These are phyloP conservation scores for Acacia acuminata DNA, from an alignment of 306 rosid genomes.

Conservation along the genomic window DNA sequence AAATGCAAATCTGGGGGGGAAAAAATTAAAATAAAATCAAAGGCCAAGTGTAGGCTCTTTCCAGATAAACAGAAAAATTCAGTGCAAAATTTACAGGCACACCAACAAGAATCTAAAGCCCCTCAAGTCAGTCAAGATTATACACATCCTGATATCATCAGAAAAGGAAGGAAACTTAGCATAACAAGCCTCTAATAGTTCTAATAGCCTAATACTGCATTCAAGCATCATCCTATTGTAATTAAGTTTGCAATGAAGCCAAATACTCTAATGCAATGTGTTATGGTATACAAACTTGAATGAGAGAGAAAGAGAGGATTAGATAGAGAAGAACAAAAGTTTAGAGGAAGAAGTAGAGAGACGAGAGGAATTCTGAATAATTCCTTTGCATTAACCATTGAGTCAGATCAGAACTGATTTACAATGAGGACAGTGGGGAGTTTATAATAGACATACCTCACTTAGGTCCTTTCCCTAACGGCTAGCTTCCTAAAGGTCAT, in stretches of 20 bases:
- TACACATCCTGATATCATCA: background rate
- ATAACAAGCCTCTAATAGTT: background rate
- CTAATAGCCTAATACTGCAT: background rate
- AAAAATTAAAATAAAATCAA: slow-evolving; percentile 34
- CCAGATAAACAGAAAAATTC: background rate
- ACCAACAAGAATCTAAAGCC: background rate
- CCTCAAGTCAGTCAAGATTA: background rate
- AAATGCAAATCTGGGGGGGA: slow-evolving; percentile 82
- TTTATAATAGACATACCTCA: no score
- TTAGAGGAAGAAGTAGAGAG: no score
- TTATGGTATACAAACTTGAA: no score
- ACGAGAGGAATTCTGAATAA: no score
- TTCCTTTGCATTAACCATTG: no score
- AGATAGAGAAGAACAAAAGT: no score
- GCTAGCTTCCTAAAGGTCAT: no score
- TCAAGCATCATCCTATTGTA: background rate
- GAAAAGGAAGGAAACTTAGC: slow-evolving; percentile 5
- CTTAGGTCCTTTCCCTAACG: no score
- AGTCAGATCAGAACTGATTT: no score
- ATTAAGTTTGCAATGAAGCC: background rate
- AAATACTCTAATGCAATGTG: background rate
- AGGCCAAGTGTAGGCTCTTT: slow-evolving; percentile 20
- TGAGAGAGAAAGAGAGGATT: no score
- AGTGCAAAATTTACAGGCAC: background rate
- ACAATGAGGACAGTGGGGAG: no score